Evolutionary conservation across 2,329 filamentous ascomycete genomes (phyloP), one percentile per base, ranked within the genome.

Genomic region (Alternaria alternata): DNA sequence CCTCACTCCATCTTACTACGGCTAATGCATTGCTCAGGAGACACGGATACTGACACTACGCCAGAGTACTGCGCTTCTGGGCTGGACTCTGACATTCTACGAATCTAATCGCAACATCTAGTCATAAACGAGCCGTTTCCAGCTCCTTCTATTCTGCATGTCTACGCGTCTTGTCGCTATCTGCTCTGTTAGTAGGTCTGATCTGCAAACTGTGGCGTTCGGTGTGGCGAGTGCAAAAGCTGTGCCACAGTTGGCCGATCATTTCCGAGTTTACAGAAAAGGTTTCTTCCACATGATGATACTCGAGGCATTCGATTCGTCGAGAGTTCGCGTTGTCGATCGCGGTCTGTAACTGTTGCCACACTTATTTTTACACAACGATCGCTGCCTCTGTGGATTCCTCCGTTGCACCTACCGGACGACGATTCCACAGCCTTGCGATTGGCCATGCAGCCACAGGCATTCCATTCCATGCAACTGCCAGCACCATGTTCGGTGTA

Each of bases 291-390:
- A 70, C 71, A 70, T 74, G 69, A 74, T 68, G 64, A 67, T 69
- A 63, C 63, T 69, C 64, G 56, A 69, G 61, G 55, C 55, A 52
- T 68, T 49, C 59, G 57, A 59, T 62, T 57, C 41, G 64, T 68
- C 65, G 64, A 67, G 61, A 59, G 57, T 57, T 61, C 63, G 46
- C 46, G 34, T 28, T 63, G 63, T 66, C 55, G 63, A 66, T 58
- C 57, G 55, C 39, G 49, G 53, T 57, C 57, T 62, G 58, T 57
- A 63, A 59, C 54, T 38, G 30, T 72, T 69, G 75, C 73, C 75
- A 76, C 75, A 73, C 52, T 72, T 75, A 72, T 71, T 72, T 70
- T 70, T 73, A 70, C 59, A 63, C 59, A 54, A 43, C 48, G 46
- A 44, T 51, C 42, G 57, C 57, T 63, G 57, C 58, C 52, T 32